Evolutionary conservation across 352 stramenopile genomes (phyloP).

Genomic region (Globisporangium rhizosaccharum): DNA sequence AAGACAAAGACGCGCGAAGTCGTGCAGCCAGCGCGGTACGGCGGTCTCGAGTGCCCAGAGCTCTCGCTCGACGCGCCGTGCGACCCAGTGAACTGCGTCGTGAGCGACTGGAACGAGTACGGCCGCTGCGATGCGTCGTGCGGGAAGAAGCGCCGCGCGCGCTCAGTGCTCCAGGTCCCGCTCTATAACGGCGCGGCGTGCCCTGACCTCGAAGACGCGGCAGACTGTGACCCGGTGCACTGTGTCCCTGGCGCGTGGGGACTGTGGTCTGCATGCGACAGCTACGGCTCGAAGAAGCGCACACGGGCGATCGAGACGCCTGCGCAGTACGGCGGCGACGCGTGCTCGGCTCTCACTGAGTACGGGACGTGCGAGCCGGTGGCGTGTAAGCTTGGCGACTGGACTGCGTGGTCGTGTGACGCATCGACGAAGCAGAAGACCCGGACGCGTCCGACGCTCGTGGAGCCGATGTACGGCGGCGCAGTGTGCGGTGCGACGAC

Average conservation of each 20-base stretch:
- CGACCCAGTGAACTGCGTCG: constrained; percentile 47
- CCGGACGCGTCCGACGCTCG: constrained; percentile 23
- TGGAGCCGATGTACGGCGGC: constrained; percentile 29
- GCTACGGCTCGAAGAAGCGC: constrained; percentile 25
- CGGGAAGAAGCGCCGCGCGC: constrained; percentile 29
- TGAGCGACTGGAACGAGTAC: constrained; percentile 38
- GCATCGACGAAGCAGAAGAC: constrained; percentile 25
- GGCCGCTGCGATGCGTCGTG: constrained; percentile 24
- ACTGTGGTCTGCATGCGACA: constrained; percentile 27
- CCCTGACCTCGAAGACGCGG: constrained; percentile 18
- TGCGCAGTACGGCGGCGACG: constrained; percentile 34
- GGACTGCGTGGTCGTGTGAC: constrained; percentile 35
- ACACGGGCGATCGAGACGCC: constrained; percentile 19
- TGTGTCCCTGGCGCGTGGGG: constrained; percentile 31
- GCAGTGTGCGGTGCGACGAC: constrained; percentile 22
- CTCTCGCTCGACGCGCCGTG: constrained; percentile 32
- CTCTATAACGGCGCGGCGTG: constrained; percentile 31
- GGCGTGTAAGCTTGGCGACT: constrained; percentile 40
- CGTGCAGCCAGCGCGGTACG: constrained; percentile 30
- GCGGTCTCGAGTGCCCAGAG: constrained; percentile 30
- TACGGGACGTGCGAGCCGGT: constrained; percentile 30
- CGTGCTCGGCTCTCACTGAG: constrained; percentile 23
- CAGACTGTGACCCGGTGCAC: constrained; percentile 29
- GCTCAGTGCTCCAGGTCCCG: constrained; percentile 25
- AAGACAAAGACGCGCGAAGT: constrained; percentile 34